Evolutionary conservation across 331 rosid genomes (phyloP), one percentile per base, ranked within the genome.

Genomic region (Ulmus americana): DNA sequence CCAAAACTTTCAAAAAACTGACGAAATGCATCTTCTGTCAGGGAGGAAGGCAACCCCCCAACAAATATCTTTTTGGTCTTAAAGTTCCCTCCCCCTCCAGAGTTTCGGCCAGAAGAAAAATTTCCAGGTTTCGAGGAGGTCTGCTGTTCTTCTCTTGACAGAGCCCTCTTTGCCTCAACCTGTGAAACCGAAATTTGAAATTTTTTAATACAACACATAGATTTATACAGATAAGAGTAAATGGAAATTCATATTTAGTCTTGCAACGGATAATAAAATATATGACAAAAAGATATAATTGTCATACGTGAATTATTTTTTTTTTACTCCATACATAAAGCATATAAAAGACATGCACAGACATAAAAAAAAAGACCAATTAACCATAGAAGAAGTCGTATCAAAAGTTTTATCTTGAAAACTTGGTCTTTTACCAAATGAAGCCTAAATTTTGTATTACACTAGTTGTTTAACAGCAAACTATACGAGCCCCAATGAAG

Each of bases 131-230:
- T 69, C 43, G 80, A 66, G 61, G 88, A 80, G 49, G 83, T 75
- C 48, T 83, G 85, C 58, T 83, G 88, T 43, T 83, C 88, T 65
- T 83, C 88, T 78, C 85, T 80, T 16, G 88, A 83, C 62, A 83
- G 47, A 52, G 85, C 88, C 74, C 81, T 75, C 62, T 83, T 83
- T 40, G 79, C 88, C 54, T 83, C 88, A 73, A 83, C 88, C 88
- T 80, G 76, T 63, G 54, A 28, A 47, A 71, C 61, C 70, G 68
- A 56, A 69, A 62, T 64, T 56, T 10, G 50, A 10, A 65, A 65
- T 47, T 18, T 50, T 48, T 39, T 70, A 48, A 1, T 28, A 39
- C 43, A 42, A 5, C 45, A 53, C 7, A 10, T 10, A 1, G 20
- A 20, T 1, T 9, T 16, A 59, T 41, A 6, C 4, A 14, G 11